phyloP scores from a whole-genome alignment of 345 rosid species.

The Rhodamnia rubescens region DNA sequence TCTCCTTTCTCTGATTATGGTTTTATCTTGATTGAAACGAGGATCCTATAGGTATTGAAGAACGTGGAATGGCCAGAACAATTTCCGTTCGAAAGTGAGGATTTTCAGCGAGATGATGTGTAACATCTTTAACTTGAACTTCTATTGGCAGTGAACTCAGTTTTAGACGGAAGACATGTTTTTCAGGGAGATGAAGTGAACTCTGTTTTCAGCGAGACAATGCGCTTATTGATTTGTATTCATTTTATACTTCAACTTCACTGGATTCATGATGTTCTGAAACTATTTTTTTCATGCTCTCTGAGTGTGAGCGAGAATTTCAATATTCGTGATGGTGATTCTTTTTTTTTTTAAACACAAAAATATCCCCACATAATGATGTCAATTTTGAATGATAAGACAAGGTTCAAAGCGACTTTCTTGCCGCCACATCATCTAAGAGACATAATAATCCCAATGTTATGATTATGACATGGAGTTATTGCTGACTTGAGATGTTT shows the following conservation, averaged over 20 bases:
- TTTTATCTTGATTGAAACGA: neutral
- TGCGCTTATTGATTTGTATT: neutral
- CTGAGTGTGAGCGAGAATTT: neutral
- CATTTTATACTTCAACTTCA: neutral
- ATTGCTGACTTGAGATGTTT: neutral
- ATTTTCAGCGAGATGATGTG: slow-evolving; percentile 86
- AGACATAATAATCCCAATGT: neutral
- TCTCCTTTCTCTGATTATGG: neutral
- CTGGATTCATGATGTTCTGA: neutral
- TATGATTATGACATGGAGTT: neutral
- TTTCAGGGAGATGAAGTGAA: neutral
- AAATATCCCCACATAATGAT: neutral
- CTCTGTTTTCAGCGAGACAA: neutral
- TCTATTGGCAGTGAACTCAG: neutral
- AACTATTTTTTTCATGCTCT: neutral
- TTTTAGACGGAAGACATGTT: neutral
- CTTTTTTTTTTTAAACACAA: neutral
- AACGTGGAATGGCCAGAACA: slow-evolving; percentile 79
- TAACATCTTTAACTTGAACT: slow-evolving; percentile 8
- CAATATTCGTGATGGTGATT: neutral
- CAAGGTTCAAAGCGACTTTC: neutral
- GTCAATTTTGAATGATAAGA: neutral
- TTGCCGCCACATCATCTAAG: neutral
- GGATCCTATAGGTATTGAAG: slow-evolving; percentile 42
- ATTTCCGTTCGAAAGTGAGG: slow-evolving; percentile 82